Base-by-base conservation (phyloP, 345 rosid species). In the Carallia pectinifolia region DNA sequence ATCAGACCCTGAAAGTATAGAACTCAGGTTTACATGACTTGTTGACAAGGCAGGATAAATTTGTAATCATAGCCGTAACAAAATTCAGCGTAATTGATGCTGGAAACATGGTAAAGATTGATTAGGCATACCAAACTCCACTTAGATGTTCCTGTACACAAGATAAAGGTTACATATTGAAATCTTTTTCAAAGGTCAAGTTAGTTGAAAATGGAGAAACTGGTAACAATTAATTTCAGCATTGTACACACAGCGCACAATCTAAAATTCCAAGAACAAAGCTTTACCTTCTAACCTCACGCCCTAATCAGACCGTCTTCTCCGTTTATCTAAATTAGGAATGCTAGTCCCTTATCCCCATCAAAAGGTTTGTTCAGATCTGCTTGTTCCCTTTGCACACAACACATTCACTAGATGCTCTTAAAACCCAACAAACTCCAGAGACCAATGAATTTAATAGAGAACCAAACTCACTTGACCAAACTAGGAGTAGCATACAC, bases 1-100 rank as follows among this genome's bases (percentile, higher is more conserved):
- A 37, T 66, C 68, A 60, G 76, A 79, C 70, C 83, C 82, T 73
- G 75, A 77, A 71, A 53, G 18, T 9, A 55, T 58, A 40, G 65
- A 61, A 40, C 4, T 1, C 6, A 0, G 16, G 63, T 47, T 40
- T 19, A 69, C 50, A 12, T 12, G 50, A 44, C 4, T 44, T 44
- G 16, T 44, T 44, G 50, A 44, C 12, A 44, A 44, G 3, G 50
- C 50, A 44, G 50, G 17, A 44, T 44, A 44, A 44, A 44, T 44
- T 10, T 44, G 50, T 44, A 44, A 44, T 44, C 50, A 44, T 2
- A 44, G 50, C 50, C 50, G 12, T 44, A 12, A 44, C 50, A 44
- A 44, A 12, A 44, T 0, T 44, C 50, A 44, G 12, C 50, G 10
- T 44, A 12, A 15, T 10, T 44, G 50, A 44, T 44, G 50, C 17